Conservation (phyloP, 495 filamentous ascomycete genomes). For the Penicillium cinerascens region DNA sequence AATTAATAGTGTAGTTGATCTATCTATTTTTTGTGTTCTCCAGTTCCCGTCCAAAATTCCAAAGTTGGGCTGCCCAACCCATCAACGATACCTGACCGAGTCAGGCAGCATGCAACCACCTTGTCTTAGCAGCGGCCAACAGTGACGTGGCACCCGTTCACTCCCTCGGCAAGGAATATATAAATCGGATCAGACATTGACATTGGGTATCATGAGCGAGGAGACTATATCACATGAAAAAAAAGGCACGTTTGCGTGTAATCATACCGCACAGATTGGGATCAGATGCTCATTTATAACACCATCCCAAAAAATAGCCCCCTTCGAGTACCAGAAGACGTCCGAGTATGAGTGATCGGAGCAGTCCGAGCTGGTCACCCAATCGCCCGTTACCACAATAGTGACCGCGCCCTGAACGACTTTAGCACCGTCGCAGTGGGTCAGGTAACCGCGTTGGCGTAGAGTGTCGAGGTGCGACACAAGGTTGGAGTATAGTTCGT, state of each 20-base stretch:
- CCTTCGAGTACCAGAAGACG: constrained; percentile 63
- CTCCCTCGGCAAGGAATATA: background rate
- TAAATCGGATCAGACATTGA: background rate
- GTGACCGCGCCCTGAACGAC: constrained; percentile 56
- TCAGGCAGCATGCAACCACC: constrained; percentile 6
- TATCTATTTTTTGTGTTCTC: background rate
- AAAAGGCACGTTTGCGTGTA: background rate
- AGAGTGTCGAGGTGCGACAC: constrained; percentile 52
- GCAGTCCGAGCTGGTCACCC: constrained; percentile 49
- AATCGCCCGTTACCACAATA: constrained; percentile 65
- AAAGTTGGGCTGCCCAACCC: background rate
- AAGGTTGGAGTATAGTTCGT: constrained; percentile 15
- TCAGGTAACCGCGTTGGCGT: constrained; percentile 55
- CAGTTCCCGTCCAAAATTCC: background rate
- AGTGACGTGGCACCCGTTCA: background rate
- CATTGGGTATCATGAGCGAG: constrained; percentile 13
- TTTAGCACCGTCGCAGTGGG: constrained; percentile 48
- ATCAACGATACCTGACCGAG: constrained; percentile 1
- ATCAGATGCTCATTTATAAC: constrained; percentile 6
- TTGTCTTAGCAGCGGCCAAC: background rate
- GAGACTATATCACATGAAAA: background rate
- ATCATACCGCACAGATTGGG: constrained; percentile 17
- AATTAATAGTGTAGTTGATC: background rate
- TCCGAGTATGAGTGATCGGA: constrained; percentile 44
- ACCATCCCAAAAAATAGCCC: background rate